phyloP scores from a whole-genome alignment of 2,329 filamentous ascomycete genomes.

The Thermoascus crustaceus region DNA sequence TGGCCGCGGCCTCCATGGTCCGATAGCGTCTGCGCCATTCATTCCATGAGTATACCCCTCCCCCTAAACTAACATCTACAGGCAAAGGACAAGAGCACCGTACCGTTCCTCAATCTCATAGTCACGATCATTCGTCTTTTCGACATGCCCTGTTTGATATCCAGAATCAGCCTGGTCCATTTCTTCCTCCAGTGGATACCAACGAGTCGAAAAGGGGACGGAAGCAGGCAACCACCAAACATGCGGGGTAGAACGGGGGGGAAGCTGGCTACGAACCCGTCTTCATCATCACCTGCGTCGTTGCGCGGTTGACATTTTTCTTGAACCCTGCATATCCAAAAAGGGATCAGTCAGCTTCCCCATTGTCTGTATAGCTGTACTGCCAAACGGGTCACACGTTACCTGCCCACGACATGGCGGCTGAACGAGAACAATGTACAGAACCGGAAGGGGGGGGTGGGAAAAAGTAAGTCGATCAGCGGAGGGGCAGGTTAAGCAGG shows the following conservation, averaged over 20 bases:
- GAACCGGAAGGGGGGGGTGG: not conserved
- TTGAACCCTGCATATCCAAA: conserved; percentile 58
- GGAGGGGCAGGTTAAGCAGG: not conserved
- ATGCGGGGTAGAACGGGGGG: conserved; percentile 11
- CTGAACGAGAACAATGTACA: conserved; percentile 3
- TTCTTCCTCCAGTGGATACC: too few relatives aligned
- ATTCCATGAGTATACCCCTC: conserved; percentile 11
- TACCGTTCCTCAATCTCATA: conserved; percentile 95
- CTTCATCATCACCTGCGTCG: conserved; percentile 99
- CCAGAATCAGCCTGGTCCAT: conserved; percentile 1
- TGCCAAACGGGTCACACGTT: conserved; percentile 7
- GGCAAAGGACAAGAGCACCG: conserved; percentile 1
- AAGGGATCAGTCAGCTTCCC: conserved; percentile 14
- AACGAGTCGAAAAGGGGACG: not conserved
- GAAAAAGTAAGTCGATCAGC: too few relatives aligned
- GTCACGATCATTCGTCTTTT: conserved; percentile 96
- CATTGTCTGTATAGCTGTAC: conserved; percentile 2
- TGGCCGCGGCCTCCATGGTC: conserved; percentile 91
- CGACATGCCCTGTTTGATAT: conserved; percentile 65
- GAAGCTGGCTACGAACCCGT: conserved; percentile 54
- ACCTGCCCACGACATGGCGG: conserved; percentile 66
- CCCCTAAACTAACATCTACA: not conserved
- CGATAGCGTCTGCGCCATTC: conserved; percentile 71
- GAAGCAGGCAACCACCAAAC: too few relatives aligned
- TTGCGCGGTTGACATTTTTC: conserved; percentile 97